Percentiles rank a stretch among this genome's conserved stretches.
Conservation (phyloP, 2,329 filamentous ascomycete genomes). For the Amesomyces nigricolor region DNA sequence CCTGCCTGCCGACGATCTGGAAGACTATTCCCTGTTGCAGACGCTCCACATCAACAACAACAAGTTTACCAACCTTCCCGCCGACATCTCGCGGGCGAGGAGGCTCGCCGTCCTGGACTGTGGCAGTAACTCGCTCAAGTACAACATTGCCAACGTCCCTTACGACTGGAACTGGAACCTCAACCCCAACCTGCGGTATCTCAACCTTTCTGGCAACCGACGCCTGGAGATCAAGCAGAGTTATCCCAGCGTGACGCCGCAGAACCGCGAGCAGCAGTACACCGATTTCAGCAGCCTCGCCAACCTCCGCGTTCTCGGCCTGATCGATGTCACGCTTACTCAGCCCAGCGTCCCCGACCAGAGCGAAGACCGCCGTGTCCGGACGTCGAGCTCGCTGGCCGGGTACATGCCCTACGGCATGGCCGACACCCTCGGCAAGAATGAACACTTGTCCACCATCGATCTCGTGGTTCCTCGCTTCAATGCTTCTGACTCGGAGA, state of each 20-base stretch:
- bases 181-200: slow-evolving; percentile 88
- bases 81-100: slow-evolving; percentile 89
- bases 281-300: slow-evolving; percentile 84
- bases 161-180: slow-evolving; percentile 99
- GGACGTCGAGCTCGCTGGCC: slow-evolving; percentile 92
- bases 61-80: slow-evolving; percentile 93
- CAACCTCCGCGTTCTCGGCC: slow-evolving; percentile 78
- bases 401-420: slow-evolving; percentile 92
- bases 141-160: slow-evolving; percentile 98
- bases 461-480: slow-evolving; percentile 93
- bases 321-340: slow-evolving; percentile 97
- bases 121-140: slow-evolving; percentile 91
- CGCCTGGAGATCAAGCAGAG: slow-evolving; percentile 81
- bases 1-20: slow-evolving; percentile 86
- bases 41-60: slow-evolving; percentile 95
- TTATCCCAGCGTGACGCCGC: slow-evolving; percentile 46
- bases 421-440: slow-evolving; percentile 89
- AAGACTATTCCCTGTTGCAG: slow-evolving; percentile 81
- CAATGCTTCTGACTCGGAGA: slow-evolving; percentile 83
- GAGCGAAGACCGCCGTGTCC: slow-evolving; percentile 87
- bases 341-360: slow-evolving; percentile 91
- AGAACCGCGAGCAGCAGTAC: slow-evolving; percentile 63
- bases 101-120: slow-evolving; percentile 90
- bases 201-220: slow-evolving; percentile 96
- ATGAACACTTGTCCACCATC: slow-evolving; percentile 91